Percentiles rank a stretch among this genome's conserved stretches.
phyloP scores from a whole-genome alignment of 2,329 filamentous ascomycete species.

The Nectriaceae sp. region DNA sequence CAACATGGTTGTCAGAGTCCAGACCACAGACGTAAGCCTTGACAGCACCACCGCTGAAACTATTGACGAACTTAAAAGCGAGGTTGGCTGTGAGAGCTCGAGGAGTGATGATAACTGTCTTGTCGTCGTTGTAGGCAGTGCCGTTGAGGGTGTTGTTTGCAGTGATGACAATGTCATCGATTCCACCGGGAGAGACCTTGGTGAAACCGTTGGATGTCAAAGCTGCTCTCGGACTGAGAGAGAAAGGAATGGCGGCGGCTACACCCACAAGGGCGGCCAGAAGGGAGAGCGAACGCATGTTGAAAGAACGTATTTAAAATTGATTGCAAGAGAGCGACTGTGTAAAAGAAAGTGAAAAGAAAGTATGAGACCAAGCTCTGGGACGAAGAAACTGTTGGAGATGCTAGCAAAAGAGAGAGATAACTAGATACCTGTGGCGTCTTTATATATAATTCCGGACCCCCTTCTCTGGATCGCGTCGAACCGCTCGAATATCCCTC shows the following conservation, averaged over 20 bases:
- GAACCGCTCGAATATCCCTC: no score
- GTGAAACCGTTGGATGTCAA: slow-evolving; percentile 30
- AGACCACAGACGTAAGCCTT: slow-evolving; percentile 50
- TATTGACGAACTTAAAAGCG: slow-evolving; percentile 44
- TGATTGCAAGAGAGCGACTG: slow-evolving; percentile 6
- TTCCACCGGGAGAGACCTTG: slow-evolving; percentile 31
- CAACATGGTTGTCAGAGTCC: slow-evolving; percentile 40
- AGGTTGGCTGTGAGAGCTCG: slow-evolving; percentile 18
- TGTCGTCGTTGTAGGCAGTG: slow-evolving; percentile 27
- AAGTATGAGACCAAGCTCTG: not conserved
- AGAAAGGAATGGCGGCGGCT: slow-evolving; percentile 18
- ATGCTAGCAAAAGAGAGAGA: no score
- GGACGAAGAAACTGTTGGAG: no score
- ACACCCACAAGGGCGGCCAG: slow-evolving; percentile 21
- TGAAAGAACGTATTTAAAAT: slow-evolving; percentile 8
- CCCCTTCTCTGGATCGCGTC: no score
- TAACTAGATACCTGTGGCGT: no score
- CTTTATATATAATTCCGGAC: no score
- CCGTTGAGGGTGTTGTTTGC: slow-evolving; percentile 43
- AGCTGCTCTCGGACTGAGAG: slow-evolving; percentile 7
- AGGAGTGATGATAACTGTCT: slow-evolving; percentile 3
- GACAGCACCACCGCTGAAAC: slow-evolving; percentile 38
- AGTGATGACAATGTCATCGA: slow-evolving; percentile 37
- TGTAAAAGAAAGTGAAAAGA: not conserved
- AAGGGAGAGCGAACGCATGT: slow-evolving; percentile 26